Evolutionary conservation across 148 eudicot genomes (phyloP).

Genomic region (Spergularia bocconei): DNA sequence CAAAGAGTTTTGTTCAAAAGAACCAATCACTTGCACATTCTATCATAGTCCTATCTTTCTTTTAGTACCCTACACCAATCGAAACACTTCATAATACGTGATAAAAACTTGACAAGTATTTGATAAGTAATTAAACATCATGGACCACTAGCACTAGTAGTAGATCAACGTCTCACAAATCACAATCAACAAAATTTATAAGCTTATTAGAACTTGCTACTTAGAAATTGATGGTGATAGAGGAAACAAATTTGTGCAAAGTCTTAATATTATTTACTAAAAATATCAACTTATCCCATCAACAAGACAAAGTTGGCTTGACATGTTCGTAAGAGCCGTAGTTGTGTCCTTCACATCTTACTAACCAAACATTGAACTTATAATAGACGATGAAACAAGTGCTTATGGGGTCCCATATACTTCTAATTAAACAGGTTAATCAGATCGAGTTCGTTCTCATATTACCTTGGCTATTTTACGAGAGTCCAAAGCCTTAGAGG

Average conservation of each 20-base stretch:
- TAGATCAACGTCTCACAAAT: not conserved
- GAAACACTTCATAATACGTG: constrained; percentile 4
- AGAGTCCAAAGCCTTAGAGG: too few species aligned
- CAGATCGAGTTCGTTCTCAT: too few species aligned
- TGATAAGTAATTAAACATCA: not conserved
- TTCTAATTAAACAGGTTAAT: too few species aligned
- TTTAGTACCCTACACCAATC: not conserved
- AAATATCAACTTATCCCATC: constrained; percentile 1
- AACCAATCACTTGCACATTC: not conserved
- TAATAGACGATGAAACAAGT: constrained; percentile 18
- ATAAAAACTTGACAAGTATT: too few species aligned
- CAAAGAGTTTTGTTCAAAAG: too few species aligned
- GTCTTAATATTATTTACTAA: not conserved
- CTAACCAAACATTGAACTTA: constrained; percentile 12
- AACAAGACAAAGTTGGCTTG: constrained; percentile 13
- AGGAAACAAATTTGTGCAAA: constrained; percentile 1
- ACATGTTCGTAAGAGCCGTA: constrained; percentile 7
- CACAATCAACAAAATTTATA: constrained; percentile 6
- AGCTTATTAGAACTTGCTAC: not conserved
- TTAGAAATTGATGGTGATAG: constrained; percentile 6
- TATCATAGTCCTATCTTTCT: not conserved
- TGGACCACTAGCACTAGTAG: not conserved
- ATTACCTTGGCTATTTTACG: too few species aligned
- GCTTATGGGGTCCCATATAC: not conserved
- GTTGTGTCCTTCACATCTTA: not conserved